Evolutionary conservation across 768 basidiomycete species (phyloP).

Genomic region (Termitomyces sp.): DNA sequence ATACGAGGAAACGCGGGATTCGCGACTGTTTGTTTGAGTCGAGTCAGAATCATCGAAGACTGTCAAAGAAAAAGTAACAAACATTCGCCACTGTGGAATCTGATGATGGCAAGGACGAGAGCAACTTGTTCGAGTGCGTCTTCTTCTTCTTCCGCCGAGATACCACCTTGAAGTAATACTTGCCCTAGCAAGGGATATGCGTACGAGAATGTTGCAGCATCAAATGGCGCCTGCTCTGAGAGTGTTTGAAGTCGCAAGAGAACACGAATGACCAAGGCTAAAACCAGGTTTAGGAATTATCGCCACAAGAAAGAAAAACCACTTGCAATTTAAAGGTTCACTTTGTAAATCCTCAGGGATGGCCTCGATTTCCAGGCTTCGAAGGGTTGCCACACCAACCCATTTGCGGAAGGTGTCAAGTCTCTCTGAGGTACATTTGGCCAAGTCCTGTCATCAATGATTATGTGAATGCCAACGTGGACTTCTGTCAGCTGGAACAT

Average conservation of each 20-base stretch:
- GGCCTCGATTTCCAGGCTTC: constrained; percentile 61
- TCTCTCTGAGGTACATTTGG: constrained; percentile 71
- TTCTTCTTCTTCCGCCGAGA: constrained; percentile 69
- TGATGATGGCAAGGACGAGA: constrained; percentile 66
- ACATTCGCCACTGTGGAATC: constrained; percentile 77
- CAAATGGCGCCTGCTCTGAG: constrained; percentile 79
- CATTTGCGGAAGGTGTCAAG: constrained; percentile 66
- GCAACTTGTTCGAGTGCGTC: constrained; percentile 78
- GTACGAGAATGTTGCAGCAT: constrained; percentile 84
- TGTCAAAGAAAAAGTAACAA: constrained; percentile 25
- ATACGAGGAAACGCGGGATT: constrained; percentile 73
- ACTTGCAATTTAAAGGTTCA: constrained; percentile 67
- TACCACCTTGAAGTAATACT: constrained; percentile 68
- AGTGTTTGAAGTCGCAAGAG: constrained; percentile 81
- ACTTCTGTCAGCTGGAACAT: constrained; percentile 24
- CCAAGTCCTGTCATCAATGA: constrained; percentile 50
- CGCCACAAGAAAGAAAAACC: background rate
- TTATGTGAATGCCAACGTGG: background rate
- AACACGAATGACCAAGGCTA: constrained; percentile 80
- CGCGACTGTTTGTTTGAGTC: constrained; percentile 46
- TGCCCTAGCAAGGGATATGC: constrained; percentile 70
- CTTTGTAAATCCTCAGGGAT: constrained; percentile 72
- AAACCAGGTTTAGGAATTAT: background rate
- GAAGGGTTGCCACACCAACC: constrained; percentile 82
- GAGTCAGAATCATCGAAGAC: background rate